Conservation (phyloP, 441 rosid genomes). For the Euphorbia celastroides region DNA sequence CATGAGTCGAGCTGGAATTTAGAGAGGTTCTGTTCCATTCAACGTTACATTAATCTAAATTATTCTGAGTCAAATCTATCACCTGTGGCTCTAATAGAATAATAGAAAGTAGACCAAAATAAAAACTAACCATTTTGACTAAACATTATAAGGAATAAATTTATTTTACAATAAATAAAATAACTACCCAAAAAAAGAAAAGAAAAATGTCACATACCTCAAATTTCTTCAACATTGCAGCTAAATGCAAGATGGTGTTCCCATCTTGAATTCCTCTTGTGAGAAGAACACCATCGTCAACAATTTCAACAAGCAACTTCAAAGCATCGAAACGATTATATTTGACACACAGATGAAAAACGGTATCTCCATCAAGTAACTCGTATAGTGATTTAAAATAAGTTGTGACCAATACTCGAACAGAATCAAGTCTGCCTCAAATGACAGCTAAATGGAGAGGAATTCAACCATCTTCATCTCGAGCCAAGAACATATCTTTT, state of each 20-base stretch:
- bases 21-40: no score
- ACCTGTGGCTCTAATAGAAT: no score
- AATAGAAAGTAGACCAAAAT: no score
- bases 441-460: conserved; percentile 34
- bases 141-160: no score
- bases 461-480: conserved; percentile 25
- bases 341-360: conserved; percentile 15
- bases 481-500: conserved; percentile 16
- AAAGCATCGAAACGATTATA: conserved; percentile 16
- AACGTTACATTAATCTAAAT: no score
- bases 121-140: no score
- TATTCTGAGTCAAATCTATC: no score
- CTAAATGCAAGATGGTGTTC: conserved; percentile 13
- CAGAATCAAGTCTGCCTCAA: conserved; percentile 23
- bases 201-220: no score
- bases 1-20: no score
- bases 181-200: no score
- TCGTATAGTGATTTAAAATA: conserved; percentile 2
- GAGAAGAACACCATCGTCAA: neutral
- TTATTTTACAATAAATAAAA: no score
- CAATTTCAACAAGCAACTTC: neutral
- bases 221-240: neutral
- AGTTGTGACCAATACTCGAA: conserved; percentile 16
- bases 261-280: neutral
- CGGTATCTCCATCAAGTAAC: conserved; percentile 12